These are phyloP conservation scores for Calonectria crousiana DNA, from an alignment of 2,329 filamentous ascomycete genomes.

Conservation along the genomic window DNA sequence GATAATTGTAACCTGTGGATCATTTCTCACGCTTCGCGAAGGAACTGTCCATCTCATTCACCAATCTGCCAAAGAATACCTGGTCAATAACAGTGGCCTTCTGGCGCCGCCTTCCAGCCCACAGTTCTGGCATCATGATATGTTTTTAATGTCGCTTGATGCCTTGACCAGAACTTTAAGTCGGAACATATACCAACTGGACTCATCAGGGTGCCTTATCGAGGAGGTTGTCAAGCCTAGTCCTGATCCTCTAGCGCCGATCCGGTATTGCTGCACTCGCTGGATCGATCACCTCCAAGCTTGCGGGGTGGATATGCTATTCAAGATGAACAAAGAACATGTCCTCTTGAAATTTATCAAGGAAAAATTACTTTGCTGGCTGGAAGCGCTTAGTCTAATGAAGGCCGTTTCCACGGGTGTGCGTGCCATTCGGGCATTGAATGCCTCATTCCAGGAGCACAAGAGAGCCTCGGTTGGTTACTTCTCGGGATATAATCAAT, in stretches of 20 bases:
- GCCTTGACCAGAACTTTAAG: slow-evolving; percentile 44
- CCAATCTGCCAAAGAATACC: slow-evolving; percentile 58
- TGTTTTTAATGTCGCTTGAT: slow-evolving; percentile 52
- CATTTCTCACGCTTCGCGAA: slow-evolving; percentile 52
- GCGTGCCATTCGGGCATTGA: neutral
- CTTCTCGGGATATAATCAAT: neutral
- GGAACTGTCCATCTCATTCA: slow-evolving; percentile 52
- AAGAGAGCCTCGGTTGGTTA: neutral
- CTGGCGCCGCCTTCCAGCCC: slow-evolving; percentile 46
- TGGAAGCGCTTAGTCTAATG: neutral
- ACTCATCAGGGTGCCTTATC: slow-evolving; percentile 19
- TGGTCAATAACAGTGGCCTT: slow-evolving; percentile 45
- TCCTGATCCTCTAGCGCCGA: slow-evolving; percentile 27
- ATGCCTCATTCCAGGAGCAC: neutral
- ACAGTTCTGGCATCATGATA: slow-evolving; percentile 42
- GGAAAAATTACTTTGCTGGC: neutral
- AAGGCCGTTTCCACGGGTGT: neutral
- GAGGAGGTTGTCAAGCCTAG: slow-evolving; percentile 20
- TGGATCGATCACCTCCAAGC: slow-evolving; percentile 36
- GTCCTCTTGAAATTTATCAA: neutral
- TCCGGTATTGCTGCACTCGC: slow-evolving; percentile 36
- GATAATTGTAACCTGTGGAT: slow-evolving; percentile 51
- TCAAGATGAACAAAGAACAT: neutral
- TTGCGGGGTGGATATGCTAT: neutral
- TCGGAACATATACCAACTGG: slow-evolving; percentile 52